Base-by-base conservation (phyloP, 139 green algal species). In the Haematococcus lacustris region DNA sequence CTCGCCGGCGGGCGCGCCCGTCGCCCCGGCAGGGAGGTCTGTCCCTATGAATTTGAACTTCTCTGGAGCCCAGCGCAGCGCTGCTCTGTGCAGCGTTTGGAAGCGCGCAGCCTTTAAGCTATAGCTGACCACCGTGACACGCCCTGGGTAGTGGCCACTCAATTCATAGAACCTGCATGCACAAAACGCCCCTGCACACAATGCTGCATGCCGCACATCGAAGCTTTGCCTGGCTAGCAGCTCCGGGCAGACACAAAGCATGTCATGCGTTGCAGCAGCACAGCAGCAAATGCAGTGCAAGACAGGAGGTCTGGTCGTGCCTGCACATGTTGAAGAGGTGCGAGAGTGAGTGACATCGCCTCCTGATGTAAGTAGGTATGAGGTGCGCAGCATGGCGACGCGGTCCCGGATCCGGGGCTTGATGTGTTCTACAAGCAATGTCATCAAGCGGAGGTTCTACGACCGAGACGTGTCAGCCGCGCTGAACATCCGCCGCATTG, bases 81-180 rank as follows among this genome's bases (percentile, higher is more conserved):
- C 92, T 0, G 69, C 71, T 0, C 88, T 75, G 79, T 98, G 93
- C 62, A 96, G 59, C 26, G 87, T 71, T 3, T 73, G 51, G 68
- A 97, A 97, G 5, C 93, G 81, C 3, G 73, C 50, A 38, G 85
- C 63, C 82, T 98, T 97, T 73, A 97, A 88, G 1, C 88, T 87
- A 82, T 97, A 98, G 63, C 88, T 88, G n/a, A 97, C 85, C 13
- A 97, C 87, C 0, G 85, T 89, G 39, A 97, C 73, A 39, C 79
- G 70, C 2, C 77, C 63, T 1, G 93, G 93, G 73, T 95, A 97
- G 76, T 88, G 84, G 13, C 88, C 86, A 1, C 79, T 73, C 30
- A 90, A 41, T 67, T 85, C 82, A 73, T 80, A 84, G 73, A 88
- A 88, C 43, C 82, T 84, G 71, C 13, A n/a, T n/a, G n/a, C n/a